Evolutionary conservation across 345 rosid species (phyloP).

Genomic region (Passiflora organensis): DNA sequence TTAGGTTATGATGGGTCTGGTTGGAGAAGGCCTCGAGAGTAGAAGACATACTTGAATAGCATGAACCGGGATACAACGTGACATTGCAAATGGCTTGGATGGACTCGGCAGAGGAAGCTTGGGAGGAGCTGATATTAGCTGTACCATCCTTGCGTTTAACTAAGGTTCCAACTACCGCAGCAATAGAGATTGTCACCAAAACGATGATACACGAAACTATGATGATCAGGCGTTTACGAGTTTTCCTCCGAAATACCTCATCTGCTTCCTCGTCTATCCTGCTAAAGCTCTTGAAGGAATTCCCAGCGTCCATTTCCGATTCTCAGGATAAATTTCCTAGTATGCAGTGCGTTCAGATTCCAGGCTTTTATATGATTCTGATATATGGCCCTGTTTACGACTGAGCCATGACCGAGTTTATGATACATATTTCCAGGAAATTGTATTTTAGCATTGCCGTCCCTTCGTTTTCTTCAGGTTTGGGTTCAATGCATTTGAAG

Average conservation of each 20-base stretch:
- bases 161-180: constrained; percentile 8
- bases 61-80: constrained; percentile 24
- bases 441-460: no score
- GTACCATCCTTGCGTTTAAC: not conserved
- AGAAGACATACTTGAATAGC: constrained; percentile 24
- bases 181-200: constrained; percentile 3
- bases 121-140: not conserved
- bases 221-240: constrained; percentile 17
- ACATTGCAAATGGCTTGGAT: constrained; percentile 23
- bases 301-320: constrained; percentile 9
- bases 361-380: not conserved
- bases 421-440: no score
- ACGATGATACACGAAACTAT: constrained; percentile 13
- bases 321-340: not conserved
- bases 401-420: not conserved
- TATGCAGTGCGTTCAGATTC: no score
- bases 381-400: not conserved
- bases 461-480: no score
- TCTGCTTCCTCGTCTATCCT: constrained; percentile 20
- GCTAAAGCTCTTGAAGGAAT: constrained; percentile 15
- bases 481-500: no score
- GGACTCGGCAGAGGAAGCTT: not conserved
- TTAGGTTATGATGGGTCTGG: constrained; percentile 1
- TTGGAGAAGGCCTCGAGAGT: constrained; percentile 17
- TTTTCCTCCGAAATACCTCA: constrained; percentile 12